Conservation (phyloP, 257 asterid species). For the Haberlea rhodopensis region DNA sequence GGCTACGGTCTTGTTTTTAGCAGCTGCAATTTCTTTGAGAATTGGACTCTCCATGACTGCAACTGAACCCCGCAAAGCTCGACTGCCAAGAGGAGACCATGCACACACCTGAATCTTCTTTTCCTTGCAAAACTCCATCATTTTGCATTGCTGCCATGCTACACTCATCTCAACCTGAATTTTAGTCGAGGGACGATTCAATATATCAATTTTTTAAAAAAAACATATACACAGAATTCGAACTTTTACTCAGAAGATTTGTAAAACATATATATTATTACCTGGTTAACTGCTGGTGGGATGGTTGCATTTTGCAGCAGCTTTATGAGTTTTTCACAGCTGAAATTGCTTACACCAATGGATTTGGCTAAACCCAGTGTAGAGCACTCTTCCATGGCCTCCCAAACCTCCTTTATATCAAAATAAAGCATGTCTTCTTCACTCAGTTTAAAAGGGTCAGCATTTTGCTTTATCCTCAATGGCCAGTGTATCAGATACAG, state of each 20-base stretch:
- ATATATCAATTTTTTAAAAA: too few species aligned
- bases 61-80: slow-evolving; percentile 41
- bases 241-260: too few species aligned
- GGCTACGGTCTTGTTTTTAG: slow-evolving; percentile 34
- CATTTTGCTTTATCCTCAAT: slow-evolving; percentile 26
- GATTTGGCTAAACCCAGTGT: slow-evolving; percentile 49
- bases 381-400: slow-evolving; percentile 54
- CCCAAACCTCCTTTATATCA: slow-evolving; percentile 46
- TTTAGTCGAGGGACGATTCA: too few species aligned
- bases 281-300: slow-evolving; percentile 60
- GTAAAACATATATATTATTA: too few species aligned
- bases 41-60: slow-evolving; percentile 40
- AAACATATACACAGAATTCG: too few species aligned
- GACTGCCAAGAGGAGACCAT: slow-evolving; percentile 57
- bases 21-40: slow-evolving; percentile 39
- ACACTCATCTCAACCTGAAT: slow-evolving; percentile 60
- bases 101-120: slow-evolving; percentile 42
- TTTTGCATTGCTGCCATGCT: slow-evolving; percentile 52
- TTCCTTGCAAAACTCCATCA: slow-evolving; percentile 40
- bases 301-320: slow-evolving; percentile 33
- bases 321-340: slow-evolving; percentile 41
- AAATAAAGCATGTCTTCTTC: slow-evolving; percentile 39
- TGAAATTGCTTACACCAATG: slow-evolving; percentile 60
- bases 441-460: neutral
- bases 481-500: slow-evolving; percentile 61